Percentiles rank a stretch among this genome's conserved stretches.
phyloP scores from a whole-genome alignment of 169 alveolate species.

The Plasmodium cynomolgi region DNA sequence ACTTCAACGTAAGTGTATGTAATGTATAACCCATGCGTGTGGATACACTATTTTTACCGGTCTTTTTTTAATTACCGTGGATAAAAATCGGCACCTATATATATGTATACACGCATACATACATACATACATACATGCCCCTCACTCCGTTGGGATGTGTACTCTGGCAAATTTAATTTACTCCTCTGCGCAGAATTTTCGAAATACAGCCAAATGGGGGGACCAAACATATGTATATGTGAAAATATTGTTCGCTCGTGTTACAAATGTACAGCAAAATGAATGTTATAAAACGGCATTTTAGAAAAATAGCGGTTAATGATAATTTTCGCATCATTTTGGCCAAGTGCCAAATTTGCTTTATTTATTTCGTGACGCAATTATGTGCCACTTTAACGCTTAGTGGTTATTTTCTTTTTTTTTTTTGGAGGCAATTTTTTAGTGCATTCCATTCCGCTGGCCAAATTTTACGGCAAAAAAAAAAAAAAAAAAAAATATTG shows the following conservation, averaged over 20 bases:
- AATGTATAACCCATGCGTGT: background rate
- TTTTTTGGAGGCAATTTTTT: background rate
- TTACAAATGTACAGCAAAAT: background rate
- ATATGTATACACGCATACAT: background rate
- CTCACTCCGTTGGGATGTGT: background rate
- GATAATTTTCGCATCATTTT: background rate
- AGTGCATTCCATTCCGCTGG: background rate
- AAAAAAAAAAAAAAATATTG: background rate
- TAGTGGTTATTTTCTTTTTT: background rate
- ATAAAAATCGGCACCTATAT: background rate
- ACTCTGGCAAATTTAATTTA: background rate
- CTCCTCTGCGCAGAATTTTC: background rate
- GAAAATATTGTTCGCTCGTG: background rate
- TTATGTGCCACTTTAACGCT: background rate
- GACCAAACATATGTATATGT: background rate
- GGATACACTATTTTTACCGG: background rate
- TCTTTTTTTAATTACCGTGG: background rate
- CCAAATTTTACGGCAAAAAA: background rate
- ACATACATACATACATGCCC: background rate
- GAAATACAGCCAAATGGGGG: background rate
- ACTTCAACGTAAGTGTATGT: background rate
- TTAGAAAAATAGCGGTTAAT: background rate
- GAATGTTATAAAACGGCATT: background rate
- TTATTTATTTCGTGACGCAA: background rate
- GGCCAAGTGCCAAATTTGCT: background rate